Conservation (phyloP, 2,329 filamentous ascomycete species). For the Venturia oleaginea region DNA sequence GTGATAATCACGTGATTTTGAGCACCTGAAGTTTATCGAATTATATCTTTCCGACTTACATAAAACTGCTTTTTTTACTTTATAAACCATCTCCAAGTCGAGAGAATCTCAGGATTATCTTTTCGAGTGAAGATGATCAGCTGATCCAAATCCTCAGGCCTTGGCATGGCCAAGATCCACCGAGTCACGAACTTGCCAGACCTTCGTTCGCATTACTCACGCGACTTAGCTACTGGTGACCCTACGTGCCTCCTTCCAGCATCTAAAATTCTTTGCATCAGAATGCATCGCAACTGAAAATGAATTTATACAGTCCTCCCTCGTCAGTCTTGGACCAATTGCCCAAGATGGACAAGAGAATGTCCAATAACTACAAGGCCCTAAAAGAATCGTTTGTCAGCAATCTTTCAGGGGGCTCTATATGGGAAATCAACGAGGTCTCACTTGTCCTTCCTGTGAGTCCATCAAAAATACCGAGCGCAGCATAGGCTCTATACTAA, state of each 20-base stretch:
- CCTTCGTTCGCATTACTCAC: neutral
- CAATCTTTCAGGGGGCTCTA: constrained; percentile 71
- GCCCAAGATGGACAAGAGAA: constrained; percentile 1
- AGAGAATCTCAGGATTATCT: no score
- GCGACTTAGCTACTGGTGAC: no score
- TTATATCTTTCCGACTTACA: no score
- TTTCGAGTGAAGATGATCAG: no score
- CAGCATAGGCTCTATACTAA: constrained; percentile 18
- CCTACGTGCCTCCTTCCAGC: no score
- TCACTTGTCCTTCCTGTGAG: constrained; percentile 77
- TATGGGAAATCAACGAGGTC: constrained; percentile 79
- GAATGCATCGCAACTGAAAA: neutral
- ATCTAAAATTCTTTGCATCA: neutral
- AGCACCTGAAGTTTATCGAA: no score
- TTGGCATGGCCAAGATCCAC: neutral
- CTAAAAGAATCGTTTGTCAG: constrained; percentile 95
- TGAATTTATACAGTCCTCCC: neutral
- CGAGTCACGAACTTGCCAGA: neutral
- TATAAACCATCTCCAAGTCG: no score
- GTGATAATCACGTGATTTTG: no score
- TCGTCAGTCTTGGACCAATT: neutral
- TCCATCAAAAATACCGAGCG: constrained; percentile 17
- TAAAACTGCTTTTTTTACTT: no score
- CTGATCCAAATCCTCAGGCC: no score
- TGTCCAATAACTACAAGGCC: constrained; percentile 62